These are phyloP conservation scores for Acer saccharum DNA, from an alignment of 345 rosid genomes.

Conservation along the genomic window DNA sequence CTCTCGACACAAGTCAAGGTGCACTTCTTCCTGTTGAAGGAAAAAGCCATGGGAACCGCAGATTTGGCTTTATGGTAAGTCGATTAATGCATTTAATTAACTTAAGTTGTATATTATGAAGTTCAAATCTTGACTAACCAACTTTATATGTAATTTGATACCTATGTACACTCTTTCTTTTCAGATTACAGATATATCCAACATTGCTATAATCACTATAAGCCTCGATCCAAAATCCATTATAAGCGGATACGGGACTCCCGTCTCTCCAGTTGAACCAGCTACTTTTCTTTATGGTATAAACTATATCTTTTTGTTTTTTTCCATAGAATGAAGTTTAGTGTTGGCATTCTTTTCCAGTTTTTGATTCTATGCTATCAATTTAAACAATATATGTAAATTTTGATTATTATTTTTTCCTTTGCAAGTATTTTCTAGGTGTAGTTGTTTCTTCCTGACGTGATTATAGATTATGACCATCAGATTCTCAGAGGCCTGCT, in stretches of 20 bases:
- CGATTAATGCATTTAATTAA: not conserved
- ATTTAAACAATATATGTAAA: not conserved
- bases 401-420: not conserved
- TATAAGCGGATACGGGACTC: conserved; percentile 74
- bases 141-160: not conserved
- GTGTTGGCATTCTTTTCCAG: not conserved
- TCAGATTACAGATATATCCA: conserved; percentile 67
- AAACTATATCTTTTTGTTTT: not conserved
- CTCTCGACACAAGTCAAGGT: conserved; percentile 58
- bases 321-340: not conserved
- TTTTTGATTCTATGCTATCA: not conserved
- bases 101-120: not conserved
- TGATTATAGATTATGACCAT: conserved; percentile 24
- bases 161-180: conserved; percentile 21
- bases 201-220: conserved; percentile 58
- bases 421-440: conserved; percentile 1
- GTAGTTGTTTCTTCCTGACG: conserved; percentile 4
- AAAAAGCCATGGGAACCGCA: conserved; percentile 57
- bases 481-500: conserved; percentile 83
- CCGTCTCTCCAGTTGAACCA: conserved; percentile 73
- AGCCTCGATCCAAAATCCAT: conserved; percentile 46
- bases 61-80: conserved; percentile 80
- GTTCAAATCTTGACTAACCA: not conserved
- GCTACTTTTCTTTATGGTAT: conserved; percentile 84
- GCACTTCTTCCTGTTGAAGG: conserved; percentile 59